These are phyloP conservation scores for Lentinus brumalis DNA, from an alignment of 768 basidiomycete species.

Conservation along the genomic window DNA sequence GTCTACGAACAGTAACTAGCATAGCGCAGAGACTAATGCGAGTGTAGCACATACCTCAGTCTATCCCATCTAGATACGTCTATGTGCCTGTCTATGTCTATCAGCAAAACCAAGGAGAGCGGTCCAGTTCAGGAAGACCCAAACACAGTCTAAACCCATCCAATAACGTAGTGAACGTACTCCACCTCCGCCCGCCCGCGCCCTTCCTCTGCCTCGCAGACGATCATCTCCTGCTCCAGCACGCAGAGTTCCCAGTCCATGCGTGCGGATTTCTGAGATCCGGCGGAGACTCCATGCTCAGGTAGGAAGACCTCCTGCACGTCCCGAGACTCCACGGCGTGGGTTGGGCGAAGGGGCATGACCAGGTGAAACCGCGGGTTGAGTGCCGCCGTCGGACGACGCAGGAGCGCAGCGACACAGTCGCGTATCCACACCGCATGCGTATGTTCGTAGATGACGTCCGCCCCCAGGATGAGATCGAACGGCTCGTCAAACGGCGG, in stretches of 20 bases:
- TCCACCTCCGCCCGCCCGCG: constrained; percentile 48
- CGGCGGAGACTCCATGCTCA: not conserved
- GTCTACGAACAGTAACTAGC: too few relatives aligned
- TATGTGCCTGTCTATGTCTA: too few relatives aligned
- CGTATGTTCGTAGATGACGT: constrained; percentile 53
- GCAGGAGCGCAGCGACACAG: constrained; percentile 43
- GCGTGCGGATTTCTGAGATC: not conserved
- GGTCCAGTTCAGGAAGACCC: too few relatives aligned
- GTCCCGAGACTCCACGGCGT: constrained; percentile 56
- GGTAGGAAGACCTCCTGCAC: constrained; percentile 58
- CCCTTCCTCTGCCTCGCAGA: constrained; percentile 48
- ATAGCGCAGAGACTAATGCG: too few relatives aligned
- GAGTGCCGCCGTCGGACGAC: constrained; percentile 34
- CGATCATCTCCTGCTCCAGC: constrained; percentile 52
- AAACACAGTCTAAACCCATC: constrained; percentile 46
- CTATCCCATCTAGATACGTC: too few relatives aligned
- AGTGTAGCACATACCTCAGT: too few relatives aligned
- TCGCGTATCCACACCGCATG: constrained; percentile 51
- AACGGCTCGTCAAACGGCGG: constrained; percentile 39
- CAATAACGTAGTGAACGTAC: constrained; percentile 74
- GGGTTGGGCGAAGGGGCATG: constrained; percentile 73
- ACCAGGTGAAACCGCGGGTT: constrained; percentile 63
- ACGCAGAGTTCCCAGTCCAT: constrained; percentile 44
- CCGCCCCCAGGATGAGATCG: constrained; percentile 54
- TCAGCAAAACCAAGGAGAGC: too few relatives aligned